Base-by-base conservation (phyloP, 108 stramenopile species). In the Nitzschia putrida region DNA sequence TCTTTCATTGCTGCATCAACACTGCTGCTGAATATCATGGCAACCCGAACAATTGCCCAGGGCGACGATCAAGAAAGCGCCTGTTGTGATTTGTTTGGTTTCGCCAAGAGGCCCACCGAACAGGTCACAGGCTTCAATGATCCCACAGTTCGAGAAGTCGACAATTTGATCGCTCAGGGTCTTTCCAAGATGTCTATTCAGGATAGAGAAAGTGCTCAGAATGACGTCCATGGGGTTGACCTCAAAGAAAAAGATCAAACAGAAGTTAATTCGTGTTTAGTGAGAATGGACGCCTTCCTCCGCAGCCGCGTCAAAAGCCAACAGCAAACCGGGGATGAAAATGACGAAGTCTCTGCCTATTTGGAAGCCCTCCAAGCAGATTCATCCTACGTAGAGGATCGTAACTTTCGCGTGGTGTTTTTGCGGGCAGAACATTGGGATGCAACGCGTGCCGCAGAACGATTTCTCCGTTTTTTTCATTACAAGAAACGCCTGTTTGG, bases 401-500 rank as follows among this genome's bases (percentile, higher is more conserved):
- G 13, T 2, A 42, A 67, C 26, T 73, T 73, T 53, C 77, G 71
- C 13, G 26, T 71, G 25, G 69, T 55, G 55, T 82, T 82, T 60
- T 49, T 82, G 25, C 61, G 81, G 20, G 77, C 81, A 9, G 74
- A 74, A 38, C 40, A 59, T 12, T 78, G 57, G 24, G 65, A 82
- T 66, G 39, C 64, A 0, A 22, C 5, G 0, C 40, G 38, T 10
- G 81, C 81, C 10, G 68, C 69, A 1, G 37, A 49, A 20, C 73
- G 77, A 0, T 66, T 82, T 63, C 13, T 66, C 0, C 20, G 45
- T 21, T 61, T 69, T 42, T 82, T 74, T 42, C 64, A 64, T 7
- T 23, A 40, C 20, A 82, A 82, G 53, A 18, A 69, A 8, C 53
- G 57, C 22, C 61, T 78, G 6, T 82, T 82, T 50, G 81, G 81